Evolutionary conservation across 2,329 filamentous ascomycete genomes (phyloP).

Genomic region (Venturia aucupariae): DNA sequence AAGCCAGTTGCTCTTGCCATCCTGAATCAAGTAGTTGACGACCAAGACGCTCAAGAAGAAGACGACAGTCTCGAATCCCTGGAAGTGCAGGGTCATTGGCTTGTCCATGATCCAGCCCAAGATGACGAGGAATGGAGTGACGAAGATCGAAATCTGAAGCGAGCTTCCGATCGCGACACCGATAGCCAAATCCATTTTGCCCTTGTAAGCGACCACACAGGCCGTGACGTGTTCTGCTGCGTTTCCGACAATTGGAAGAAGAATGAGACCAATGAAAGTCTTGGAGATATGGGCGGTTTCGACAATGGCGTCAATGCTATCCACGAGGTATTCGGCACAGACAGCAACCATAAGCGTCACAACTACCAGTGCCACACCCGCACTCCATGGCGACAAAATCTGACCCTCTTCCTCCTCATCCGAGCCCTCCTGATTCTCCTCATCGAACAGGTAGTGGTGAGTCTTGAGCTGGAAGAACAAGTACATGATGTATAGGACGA

Average conservation of each 20-base stretch:
- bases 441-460: slow-evolving; percentile 39
- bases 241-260: slow-evolving; percentile 49
- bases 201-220: slow-evolving; percentile 45
- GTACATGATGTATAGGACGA: slow-evolving; percentile 45
- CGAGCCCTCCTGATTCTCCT: slow-evolving; percentile 27
- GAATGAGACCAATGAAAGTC: slow-evolving; percentile 48
- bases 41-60: slow-evolving; percentile 78
- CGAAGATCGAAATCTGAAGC: slow-evolving; percentile 49
- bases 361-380: slow-evolving; percentile 37
- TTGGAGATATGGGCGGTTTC: slow-evolving; percentile 42
- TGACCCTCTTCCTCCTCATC: slow-evolving; percentile 28
- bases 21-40: slow-evolving; percentile 78
- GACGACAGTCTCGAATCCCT: slow-evolving; percentile 79
- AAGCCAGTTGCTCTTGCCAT: slow-evolving; percentile 78
- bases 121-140: slow-evolving; percentile 48
- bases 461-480: slow-evolving; percentile 47
- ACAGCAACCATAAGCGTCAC: slow-evolving; percentile 41
- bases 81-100: slow-evolving; percentile 66
- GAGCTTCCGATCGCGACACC: slow-evolving; percentile 46
- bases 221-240: slow-evolving; percentile 49
- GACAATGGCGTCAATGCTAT: slow-evolving; percentile 46
- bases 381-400: slow-evolving; percentile 36
- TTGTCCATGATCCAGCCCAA: slow-evolving; percentile 46
- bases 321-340: slow-evolving; percentile 46
- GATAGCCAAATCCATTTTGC: slow-evolving; percentile 49